Evolutionary conservation across 306 rosid genomes (phyloP).

Genomic region (Acacia melanoxylon): DNA sequence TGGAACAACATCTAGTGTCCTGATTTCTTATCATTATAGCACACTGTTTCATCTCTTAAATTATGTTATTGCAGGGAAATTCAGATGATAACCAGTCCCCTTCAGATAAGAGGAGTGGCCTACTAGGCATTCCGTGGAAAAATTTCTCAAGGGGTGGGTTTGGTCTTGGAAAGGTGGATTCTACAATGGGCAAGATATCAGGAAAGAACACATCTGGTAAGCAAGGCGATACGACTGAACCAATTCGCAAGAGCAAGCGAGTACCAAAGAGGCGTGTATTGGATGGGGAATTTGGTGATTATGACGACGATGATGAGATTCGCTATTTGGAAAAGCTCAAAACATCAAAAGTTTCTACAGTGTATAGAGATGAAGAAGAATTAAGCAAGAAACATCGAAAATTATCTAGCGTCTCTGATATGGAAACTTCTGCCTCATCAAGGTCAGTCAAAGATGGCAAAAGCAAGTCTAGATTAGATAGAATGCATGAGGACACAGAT

Average conservation of each 20-base stretch:
- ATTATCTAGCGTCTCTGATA: conserved; percentile 69
- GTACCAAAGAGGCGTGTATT: conserved; percentile 76
- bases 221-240: conserved; percentile 8
- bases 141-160: conserved; percentile 76
- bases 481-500: background rate
- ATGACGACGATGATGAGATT: conserved; percentile 79
- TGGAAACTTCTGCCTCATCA: conserved; percentile 54
- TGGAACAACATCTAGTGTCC: conserved; percentile 34
- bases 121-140: conserved; percentile 93
- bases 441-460: background rate
- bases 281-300: conserved; percentile 70
- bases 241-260: conserved; percentile 41
- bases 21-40: conserved; percentile 34
- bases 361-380: conserved; percentile 73
- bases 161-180: conserved; percentile 63
- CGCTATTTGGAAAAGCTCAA: conserved; percentile 88
- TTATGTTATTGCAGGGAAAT: conserved; percentile 54
- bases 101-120: conserved; percentile 53
- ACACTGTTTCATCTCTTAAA: conserved; percentile 27
- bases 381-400: conserved; percentile 74
- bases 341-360: conserved; percentile 65
- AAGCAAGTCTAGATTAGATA: background rate
- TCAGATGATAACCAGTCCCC: conserved; percentile 61
- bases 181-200: conserved; percentile 55
- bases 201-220: conserved; percentile 48